A percentile compares a stretch with the other conserved stretches of the same genome.
phyloP scores from a whole-genome alignment of 2,329 filamentous ascomycete genomes.

The Calonectria hongkongensis region DNA sequence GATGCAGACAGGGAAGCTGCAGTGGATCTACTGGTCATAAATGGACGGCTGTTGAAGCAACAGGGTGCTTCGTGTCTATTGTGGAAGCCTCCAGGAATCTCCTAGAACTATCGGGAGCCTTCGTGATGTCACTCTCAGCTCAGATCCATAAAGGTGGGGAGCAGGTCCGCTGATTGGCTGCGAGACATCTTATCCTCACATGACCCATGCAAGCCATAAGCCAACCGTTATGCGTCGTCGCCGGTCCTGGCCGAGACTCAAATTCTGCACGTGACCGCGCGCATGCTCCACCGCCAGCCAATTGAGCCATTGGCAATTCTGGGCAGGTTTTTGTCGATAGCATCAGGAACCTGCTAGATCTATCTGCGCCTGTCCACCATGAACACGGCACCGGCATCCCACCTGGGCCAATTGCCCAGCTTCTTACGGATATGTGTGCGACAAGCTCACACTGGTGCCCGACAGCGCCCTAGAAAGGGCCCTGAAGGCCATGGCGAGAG shows the following conservation, averaged over 20 bases:
- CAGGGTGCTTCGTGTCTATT: constrained; percentile 51
- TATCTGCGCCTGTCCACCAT: constrained; percentile 58
- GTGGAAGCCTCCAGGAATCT: constrained; percentile 57
- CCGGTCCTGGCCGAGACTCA: constrained; percentile 28
- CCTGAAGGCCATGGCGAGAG: constrained; percentile 71
- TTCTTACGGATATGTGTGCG: constrained; percentile 65
- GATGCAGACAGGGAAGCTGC: constrained; percentile 45
- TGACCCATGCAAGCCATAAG: constrained; percentile 45
- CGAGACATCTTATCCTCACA: constrained; percentile 54
- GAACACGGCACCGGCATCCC: constrained; percentile 60
- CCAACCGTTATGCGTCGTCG: constrained; percentile 1
- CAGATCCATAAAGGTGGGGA: constrained; percentile 46
- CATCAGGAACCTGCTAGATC: constrained; percentile 47
- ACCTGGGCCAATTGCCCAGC: constrained; percentile 65
- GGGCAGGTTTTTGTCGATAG: constrained; percentile 46
- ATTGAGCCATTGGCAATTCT: constrained; percentile 45
- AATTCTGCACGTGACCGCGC: constrained; percentile 52
- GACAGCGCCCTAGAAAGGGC: constrained; percentile 49
- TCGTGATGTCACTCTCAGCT: constrained; percentile 60
- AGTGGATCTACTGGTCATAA: constrained; percentile 36
- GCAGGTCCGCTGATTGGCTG: constrained; percentile 46
- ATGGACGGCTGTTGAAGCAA: constrained; percentile 48
- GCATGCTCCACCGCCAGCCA: constrained; percentile 44
- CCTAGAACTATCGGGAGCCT: constrained; percentile 57
- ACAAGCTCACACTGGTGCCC: constrained; percentile 56